phyloP scores from a whole-genome alignment of 495 filamentous ascomycete species.

The Penicillium parvum region DNA sequence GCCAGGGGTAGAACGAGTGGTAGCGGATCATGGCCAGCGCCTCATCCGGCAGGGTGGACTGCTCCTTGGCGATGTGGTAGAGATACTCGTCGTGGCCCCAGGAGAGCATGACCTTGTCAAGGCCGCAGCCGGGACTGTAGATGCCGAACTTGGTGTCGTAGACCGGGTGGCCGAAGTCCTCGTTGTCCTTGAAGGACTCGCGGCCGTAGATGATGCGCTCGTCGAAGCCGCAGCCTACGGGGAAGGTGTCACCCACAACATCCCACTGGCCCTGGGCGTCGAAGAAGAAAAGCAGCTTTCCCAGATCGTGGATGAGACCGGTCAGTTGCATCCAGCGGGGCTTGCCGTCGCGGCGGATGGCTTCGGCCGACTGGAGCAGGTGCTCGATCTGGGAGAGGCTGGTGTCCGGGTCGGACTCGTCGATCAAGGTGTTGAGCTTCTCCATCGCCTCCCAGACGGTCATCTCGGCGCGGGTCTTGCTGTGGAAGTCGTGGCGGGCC shows the following conservation, averaged over 20 bases:
- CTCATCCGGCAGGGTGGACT: slow-evolving; percentile 70
- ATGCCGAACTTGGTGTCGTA: slow-evolving; percentile 74
- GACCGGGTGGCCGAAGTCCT: slow-evolving; percentile 59
- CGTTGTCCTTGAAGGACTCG: slow-evolving; percentile 68
- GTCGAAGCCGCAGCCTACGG: slow-evolving; percentile 81
- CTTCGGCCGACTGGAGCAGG: slow-evolving; percentile 79
- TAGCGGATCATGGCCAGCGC: slow-evolving; percentile 87
- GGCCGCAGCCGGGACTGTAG: slow-evolving; percentile 68
- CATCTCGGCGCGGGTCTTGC: slow-evolving; percentile 66
- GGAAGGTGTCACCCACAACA: slow-evolving; percentile 88
- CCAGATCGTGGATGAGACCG: slow-evolving; percentile 85
- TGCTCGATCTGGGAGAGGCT: slow-evolving; percentile 84
- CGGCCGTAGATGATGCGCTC: slow-evolving; percentile 68
- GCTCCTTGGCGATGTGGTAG: slow-evolving; percentile 76
- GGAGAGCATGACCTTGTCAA: slow-evolving; percentile 81
- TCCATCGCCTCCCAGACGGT: slow-evolving; percentile 86
- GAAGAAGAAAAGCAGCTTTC: slow-evolving; percentile 84
- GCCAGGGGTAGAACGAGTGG: slow-evolving; percentile 90
- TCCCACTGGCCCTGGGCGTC: slow-evolving; percentile 84
- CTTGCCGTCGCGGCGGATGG: slow-evolving; percentile 82
- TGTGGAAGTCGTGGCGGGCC: slow-evolving; percentile 65
- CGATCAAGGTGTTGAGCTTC: slow-evolving; percentile 82
- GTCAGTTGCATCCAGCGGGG: slow-evolving; percentile 90
- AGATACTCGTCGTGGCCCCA: slow-evolving; percentile 94
- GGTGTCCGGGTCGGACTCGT: slow-evolving; percentile 86